Base-by-base conservation (phyloP, 306 rosid genomes). In the Dryas alaskensis region DNA sequence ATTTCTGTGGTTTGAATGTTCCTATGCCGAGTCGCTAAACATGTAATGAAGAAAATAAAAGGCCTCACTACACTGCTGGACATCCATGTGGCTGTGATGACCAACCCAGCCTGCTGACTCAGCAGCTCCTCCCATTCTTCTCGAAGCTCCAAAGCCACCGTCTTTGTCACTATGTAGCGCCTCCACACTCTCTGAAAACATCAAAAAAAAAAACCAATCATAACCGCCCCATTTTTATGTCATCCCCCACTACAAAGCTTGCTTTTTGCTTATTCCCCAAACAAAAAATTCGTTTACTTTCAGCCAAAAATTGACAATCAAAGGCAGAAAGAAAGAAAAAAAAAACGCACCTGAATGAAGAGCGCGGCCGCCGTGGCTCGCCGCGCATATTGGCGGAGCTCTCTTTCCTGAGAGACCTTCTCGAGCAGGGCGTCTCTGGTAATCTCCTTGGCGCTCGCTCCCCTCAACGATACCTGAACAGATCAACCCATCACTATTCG, bases 381-480 rank as follows among this genome's bases (percentile, higher is more conserved):
- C 71, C 89, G 86, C 1, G 97, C 96, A 76, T 89, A 82, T 67
- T 84, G 87, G 50, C 98, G 96, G 65, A 88, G 91, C 82, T 94
- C 95, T 83, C 98, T 83, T 83, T 94, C 96, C 66, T 79, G 91
- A 13, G 92, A 80, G 51, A 94, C 92, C 86, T 89, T 88, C 83
- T 89, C 89, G 42, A 92, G 95, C 77, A 94, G 92, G 11, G 87
- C 97, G 65, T 89, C 99, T 73, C 99, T 84, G 53, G 99, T 87
- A 73, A 94, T 94, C 87, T 94, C 99, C 85, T 94, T 94, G 39
- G 87, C 90, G 85, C 99, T 94, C 55, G 96, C 86, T 73, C 99
- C 99, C 81, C 99, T 84, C 85, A 94, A 60, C 31, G 97, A 94
- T 19, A 91, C 95, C 98, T 94, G 81, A 77, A 60, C 73, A 77